Conservation (phyloP, 352 stramenopile genomes). For the Pythium graminicola region DNA sequence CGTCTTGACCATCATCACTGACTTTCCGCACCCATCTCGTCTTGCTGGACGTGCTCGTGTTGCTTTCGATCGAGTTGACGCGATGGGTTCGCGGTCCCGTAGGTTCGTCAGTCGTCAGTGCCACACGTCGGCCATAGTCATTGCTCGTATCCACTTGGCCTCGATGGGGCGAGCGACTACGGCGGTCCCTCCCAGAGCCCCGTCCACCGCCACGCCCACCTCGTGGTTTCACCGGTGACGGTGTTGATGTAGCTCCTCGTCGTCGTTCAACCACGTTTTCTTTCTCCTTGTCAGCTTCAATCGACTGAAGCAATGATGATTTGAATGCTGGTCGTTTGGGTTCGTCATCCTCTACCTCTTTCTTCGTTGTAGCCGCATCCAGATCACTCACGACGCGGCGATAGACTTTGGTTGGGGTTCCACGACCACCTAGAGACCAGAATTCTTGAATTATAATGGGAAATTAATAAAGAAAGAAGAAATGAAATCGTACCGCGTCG, state of each 20-base stretch:
- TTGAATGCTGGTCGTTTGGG: conserved; percentile 25
- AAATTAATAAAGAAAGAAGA: not conserved
- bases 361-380: conserved; percentile 13
- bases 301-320: conserved; percentile 45
- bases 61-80: conserved; percentile 21
- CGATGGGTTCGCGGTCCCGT: conserved; percentile 1
- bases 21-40: conserved; percentile 17
- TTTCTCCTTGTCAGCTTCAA: conserved; percentile 20
- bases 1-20: conserved; percentile 5
- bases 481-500: conserved; percentile 20
- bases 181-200: not conserved
- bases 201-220: not conserved
- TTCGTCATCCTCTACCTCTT: not conserved
- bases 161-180: conserved; percentile 15
- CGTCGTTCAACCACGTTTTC: not conserved
- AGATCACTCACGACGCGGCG: conserved; percentile 37
- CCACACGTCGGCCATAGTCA: conserved; percentile 11
- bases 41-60: conserved; percentile 14
- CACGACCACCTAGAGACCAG: conserved; percentile 5
- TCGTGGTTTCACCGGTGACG: not conserved
- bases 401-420: conserved; percentile 25
- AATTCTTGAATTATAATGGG: no score
- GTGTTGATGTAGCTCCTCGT: not conserved
- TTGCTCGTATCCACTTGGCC: not conserved
- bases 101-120: not conserved